Evolutionary conservation across 306 rosid genomes (phyloP).

Genomic region (Adenanthera pavonina): DNA sequence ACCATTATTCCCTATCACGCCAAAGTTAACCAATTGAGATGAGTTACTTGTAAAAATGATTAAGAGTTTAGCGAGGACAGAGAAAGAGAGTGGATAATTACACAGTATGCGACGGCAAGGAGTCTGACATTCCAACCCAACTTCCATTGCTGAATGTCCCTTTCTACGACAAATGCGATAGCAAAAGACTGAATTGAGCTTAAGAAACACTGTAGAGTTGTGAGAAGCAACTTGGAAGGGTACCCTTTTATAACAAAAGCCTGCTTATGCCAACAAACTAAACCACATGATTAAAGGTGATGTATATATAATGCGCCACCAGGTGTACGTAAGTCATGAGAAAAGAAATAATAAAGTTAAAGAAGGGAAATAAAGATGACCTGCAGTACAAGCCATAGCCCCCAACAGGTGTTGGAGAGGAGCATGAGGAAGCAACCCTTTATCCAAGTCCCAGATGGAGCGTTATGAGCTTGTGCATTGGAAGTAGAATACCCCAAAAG

Average conservation of each 20-base stretch:
- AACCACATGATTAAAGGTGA: neutral
- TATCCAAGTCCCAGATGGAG: constrained; percentile 59
- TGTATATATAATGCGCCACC: neutral
- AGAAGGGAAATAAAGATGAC: constrained; percentile 35
- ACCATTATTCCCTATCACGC: constrained; percentile 70
- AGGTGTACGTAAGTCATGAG: too few relatives aligned
- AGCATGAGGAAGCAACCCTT: constrained; percentile 90
- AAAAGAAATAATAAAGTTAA: neutral
- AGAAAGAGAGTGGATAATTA: constrained; percentile 34
- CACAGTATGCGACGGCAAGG: constrained; percentile 72
- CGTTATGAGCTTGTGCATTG: constrained; percentile 23
- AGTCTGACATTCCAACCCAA: constrained; percentile 76
- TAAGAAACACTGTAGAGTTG: constrained; percentile 67
- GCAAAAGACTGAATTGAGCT: constrained; percentile 71
- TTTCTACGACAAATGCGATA: constrained; percentile 70
- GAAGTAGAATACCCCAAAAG: constrained; percentile 43
- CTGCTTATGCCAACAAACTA: constrained; percentile 37
- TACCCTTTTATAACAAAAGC: constrained; percentile 62
- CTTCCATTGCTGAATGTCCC: constrained; percentile 74
- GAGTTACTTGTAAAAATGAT: neutral
- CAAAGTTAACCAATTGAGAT: neutral
- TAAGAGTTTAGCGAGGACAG: neutral
- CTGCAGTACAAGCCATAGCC: constrained; percentile 81
- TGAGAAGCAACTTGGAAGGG: constrained; percentile 78
- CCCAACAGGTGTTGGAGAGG: constrained; percentile 72